A percentile compares a stretch with the other conserved stretches of the same genome.
Conservation (phyloP, 106 monocot genomes). For the Dactylorhiza incarnata region DNA sequence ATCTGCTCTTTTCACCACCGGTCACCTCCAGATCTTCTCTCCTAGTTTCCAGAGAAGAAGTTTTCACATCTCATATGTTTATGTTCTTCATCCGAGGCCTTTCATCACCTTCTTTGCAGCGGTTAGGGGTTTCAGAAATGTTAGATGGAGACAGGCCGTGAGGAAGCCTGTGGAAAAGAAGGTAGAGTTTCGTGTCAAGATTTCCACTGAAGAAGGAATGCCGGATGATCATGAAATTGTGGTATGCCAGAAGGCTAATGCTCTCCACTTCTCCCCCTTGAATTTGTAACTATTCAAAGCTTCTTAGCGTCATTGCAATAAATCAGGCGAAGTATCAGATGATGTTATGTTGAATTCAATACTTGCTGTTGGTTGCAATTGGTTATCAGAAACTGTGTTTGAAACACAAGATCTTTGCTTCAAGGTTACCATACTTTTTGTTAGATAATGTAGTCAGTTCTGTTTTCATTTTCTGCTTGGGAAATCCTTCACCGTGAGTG, state of each 20-base stretch:
- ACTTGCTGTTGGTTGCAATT: no score
- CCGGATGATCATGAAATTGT: slow-evolving; percentile 78
- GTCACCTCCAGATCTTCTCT: not conserved
- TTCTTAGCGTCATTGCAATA: no score
- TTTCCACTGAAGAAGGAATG: slow-evolving; percentile 65
- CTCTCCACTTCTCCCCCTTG: not conserved
- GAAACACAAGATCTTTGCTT: no score
- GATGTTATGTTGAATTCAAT: no score
- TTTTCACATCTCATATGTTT: slow-evolving; percentile 16
- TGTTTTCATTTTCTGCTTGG: no score
- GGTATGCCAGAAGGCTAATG: slow-evolving; percentile 15
- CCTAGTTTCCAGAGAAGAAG: slow-evolving; percentile 8
- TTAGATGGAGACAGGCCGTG: slow-evolving; percentile 27
- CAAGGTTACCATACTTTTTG: no score
- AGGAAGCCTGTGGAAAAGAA: slow-evolving; percentile 46
- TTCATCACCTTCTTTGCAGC: slow-evolving; percentile 32
- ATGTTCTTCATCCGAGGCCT: slow-evolving; percentile 1
- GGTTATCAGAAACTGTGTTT: no score
- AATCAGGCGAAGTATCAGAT: no score
- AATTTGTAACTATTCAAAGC: no score
- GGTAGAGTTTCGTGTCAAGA: slow-evolving; percentile 49
- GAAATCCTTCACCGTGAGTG: no score
- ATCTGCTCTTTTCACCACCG: slow-evolving; percentile 3
- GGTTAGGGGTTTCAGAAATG: slow-evolving; percentile 49
- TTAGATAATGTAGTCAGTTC: no score